Evolutionary conservation across 345 rosid species (phyloP).

Genomic region (Aquilaria malaccensis): DNA sequence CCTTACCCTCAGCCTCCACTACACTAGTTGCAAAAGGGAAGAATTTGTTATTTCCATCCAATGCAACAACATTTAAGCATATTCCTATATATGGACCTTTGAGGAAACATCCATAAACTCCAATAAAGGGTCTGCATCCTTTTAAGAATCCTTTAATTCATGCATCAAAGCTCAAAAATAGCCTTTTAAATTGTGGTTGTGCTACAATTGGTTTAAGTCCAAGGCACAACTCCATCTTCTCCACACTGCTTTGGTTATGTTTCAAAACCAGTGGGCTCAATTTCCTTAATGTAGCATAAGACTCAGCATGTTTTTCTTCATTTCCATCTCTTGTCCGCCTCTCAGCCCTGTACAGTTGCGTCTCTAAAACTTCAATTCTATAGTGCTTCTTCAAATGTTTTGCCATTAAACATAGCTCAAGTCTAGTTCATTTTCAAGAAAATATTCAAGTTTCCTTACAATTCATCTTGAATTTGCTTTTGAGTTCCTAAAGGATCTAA

Average conservation of each 20-base stretch:
- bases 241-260: too few species aligned
- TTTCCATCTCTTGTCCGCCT: background rate
- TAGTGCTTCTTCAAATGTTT: background rate
- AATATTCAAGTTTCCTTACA: too few species aligned
- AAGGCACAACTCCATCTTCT: too few species aligned
- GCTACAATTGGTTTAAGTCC: too few species aligned
- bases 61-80: fast-evolving
- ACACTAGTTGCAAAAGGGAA: background rate
- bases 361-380: background rate
- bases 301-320: background rate
- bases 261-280: too few species aligned
- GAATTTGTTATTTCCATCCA: background rate
- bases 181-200: background rate
- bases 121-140: background rate
- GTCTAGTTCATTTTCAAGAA: too few species aligned
- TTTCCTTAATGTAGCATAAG: background rate
- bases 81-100: background rate
- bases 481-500: too few species aligned
- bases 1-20: background rate
- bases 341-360: background rate
- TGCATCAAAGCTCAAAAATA: background rate
- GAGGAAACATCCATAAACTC: background rate
- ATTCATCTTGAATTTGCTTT: too few species aligned
- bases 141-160: background rate
- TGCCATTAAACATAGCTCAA: too few species aligned